These are phyloP conservation scores for Candida mattraensis DNA, from an alignment of 805 yeast genomes.

Conservation along the genomic window DNA sequence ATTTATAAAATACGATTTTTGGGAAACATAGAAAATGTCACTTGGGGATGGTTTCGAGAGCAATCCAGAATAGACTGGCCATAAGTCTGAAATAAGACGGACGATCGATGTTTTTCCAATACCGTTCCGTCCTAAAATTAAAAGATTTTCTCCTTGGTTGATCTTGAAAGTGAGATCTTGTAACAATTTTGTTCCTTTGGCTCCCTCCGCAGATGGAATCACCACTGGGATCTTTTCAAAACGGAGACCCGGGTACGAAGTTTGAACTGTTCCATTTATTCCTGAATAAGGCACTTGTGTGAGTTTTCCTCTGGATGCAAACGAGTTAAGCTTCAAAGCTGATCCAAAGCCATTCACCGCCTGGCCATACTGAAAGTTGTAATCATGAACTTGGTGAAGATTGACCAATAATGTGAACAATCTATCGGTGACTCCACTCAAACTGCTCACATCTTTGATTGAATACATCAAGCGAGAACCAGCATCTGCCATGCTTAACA, in stretches of 20 bases:
- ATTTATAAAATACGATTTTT: slow-evolving; percentile 74
- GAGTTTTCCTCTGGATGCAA: slow-evolving; percentile 31
- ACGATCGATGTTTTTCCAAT: slow-evolving; percentile 88
- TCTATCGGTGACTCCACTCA: slow-evolving; percentile 88
- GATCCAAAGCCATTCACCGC: slow-evolving; percentile 33
- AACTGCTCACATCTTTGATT: slow-evolving; percentile 84
- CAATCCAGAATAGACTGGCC: slow-evolving; percentile 88
- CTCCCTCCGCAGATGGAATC: slow-evolving; percentile 66
- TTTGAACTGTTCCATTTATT: slow-evolving; percentile 78
- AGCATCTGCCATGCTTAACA: slow-evolving; percentile 91
- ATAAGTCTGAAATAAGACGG: slow-evolving; percentile 79
- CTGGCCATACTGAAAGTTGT: slow-evolving; percentile 48
- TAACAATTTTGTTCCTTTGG: slow-evolving; percentile 59
- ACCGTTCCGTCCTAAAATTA: slow-evolving; percentile 86
- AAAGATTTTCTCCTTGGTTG: slow-evolving; percentile 62
- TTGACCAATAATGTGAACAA: slow-evolving; percentile 74
- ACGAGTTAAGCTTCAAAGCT: slow-evolving; percentile 28
- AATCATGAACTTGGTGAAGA: slow-evolving; percentile 79
- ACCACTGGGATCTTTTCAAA: slow-evolving; percentile 81
- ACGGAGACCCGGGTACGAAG: slow-evolving; percentile 73
- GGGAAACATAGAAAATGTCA: slow-evolving; percentile 79
- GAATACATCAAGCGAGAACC: slow-evolving; percentile 94
- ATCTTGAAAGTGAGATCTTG: slow-evolving; percentile 63
- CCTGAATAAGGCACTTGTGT: slow-evolving; percentile 34
- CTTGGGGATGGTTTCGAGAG: slow-evolving; percentile 71